Percentiles rank a stretch among this genome's conserved stretches.
Evolutionary conservation across 306 rosid species (phyloP).

Genomic region (Medicago lupulina): DNA sequence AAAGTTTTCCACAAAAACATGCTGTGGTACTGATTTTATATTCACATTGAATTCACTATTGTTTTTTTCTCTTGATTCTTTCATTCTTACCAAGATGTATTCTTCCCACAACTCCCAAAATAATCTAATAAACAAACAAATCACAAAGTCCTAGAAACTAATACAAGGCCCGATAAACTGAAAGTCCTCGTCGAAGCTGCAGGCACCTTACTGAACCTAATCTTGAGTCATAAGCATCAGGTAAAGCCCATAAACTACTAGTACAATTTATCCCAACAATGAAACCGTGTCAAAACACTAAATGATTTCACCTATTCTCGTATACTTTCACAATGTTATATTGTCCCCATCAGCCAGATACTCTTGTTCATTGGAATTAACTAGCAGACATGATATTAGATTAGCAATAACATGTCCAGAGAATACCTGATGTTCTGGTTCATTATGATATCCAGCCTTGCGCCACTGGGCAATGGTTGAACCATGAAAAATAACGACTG

Average conservation of each 20-base stretch:
- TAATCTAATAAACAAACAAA: background rate
- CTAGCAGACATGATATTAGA: background rate
- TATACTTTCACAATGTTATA: conserved; percentile 1
- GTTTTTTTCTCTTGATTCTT: background rate
- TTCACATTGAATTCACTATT: background rate
- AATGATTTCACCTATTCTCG: conserved; percentile 10
- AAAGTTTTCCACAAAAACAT: background rate
- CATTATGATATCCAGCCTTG: conserved; percentile 88
- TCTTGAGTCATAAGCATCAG: background rate
- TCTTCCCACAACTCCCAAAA: background rate
- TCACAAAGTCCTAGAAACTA: background rate
- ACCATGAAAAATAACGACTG: conserved; percentile 94
- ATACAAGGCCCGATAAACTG: background rate
- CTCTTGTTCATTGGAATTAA: conserved; percentile 9
- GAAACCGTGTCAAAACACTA: background rate
- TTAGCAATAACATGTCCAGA: conserved; percentile 24
- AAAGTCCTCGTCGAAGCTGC: background rate
- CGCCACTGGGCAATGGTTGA: conserved; percentile 98
- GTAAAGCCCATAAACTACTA: background rate
- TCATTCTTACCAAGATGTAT: background rate
- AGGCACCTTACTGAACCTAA: conserved; percentile 4
- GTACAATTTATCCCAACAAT: background rate
- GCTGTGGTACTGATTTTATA: background rate
- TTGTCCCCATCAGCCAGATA: conserved; percentile 19
- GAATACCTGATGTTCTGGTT: conserved; percentile 90